A percentile compares a stretch with the other conserved stretches of the same genome.
phyloP scores from a whole-genome alignment of 495 filamentous ascomycete genomes.

The Pyronema omphalodes region DNA sequence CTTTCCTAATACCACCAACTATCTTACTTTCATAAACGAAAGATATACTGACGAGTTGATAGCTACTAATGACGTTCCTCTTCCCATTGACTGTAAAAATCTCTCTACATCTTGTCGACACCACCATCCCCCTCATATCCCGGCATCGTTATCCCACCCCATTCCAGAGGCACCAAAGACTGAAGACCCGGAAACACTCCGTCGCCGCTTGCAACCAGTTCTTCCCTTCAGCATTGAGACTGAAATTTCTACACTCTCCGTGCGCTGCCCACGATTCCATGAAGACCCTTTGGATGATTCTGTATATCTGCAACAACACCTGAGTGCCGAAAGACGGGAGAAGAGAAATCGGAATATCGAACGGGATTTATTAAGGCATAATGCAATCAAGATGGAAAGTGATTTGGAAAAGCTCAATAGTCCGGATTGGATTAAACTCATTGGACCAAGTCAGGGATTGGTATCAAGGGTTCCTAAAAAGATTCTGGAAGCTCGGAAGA shows the following conservation, averaged over 20 bases:
- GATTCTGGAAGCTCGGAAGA: conserved; percentile 66
- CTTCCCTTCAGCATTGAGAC: conserved; percentile 16
- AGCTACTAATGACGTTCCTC: too few relatives aligned
- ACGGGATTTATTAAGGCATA: conserved; percentile 77
- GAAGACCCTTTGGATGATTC: conserved; percentile 15
- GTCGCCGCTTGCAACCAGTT: not conserved
- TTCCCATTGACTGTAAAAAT: too few relatives aligned
- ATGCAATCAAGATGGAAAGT: conserved; percentile 70
- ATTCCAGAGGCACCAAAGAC: too few relatives aligned
- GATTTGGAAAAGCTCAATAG: conserved; percentile 72
- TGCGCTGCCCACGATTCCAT: conserved; percentile 2
- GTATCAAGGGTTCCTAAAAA: conserved; percentile 51
- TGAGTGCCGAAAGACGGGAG: conserved; percentile 31
- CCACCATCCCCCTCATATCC: too few relatives aligned
- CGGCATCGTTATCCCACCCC: too few relatives aligned
- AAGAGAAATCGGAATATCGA: conserved; percentile 88
- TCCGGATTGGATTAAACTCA: conserved; percentile 81
- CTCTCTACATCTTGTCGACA: too few relatives aligned
- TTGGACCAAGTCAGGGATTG: conserved; percentile 78
- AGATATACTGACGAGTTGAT: too few relatives aligned
- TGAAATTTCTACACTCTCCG: not conserved
- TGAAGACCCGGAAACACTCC: too few relatives aligned
- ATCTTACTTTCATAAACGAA: too few relatives aligned
- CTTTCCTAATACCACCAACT: too few relatives aligned
- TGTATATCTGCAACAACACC: conserved; percentile 15